Evolutionary conservation across 73 alveolate genomes (phyloP), one percentile per base, ranked within the genome.

Genomic region (Paramecium bursaria): DNA sequence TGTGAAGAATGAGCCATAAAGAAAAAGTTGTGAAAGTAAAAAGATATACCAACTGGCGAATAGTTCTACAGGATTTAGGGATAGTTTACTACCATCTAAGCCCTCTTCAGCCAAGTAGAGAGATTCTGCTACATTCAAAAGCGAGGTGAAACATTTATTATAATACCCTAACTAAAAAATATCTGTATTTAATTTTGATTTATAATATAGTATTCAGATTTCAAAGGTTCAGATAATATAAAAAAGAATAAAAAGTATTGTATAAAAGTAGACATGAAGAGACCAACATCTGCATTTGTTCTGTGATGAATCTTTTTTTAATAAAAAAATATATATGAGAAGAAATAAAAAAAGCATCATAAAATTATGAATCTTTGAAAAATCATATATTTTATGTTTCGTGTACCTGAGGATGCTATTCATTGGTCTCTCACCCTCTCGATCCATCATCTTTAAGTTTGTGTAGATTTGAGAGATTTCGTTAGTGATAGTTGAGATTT

Each of bases 221-320:
- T 30, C 33, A 57, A 57, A 14, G 76, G 76, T 4, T 10, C 51
- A 30, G 76, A 57, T 4, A 57, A 57, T n/a, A 57, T 57, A 7
- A 57, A 57, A 15, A 57, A 57, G 19, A 30, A 48, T 30, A 57
- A 23, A 26, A 57, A 57, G 26, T 50, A 14, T 30, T 57, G 76
- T 2, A 19, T 57, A 2, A 57, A 57, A 57, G 33, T 57, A 50
- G 76, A 57, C 33, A 50, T 57, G 14, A 48, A 48, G 1, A 57
- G 76, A 57, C 76, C 76, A 3, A 57, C 33, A 27, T 57, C 76
- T 11, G 76, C 76, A 57, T 57, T 57, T 57, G 76, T 50, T 13
- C 33, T 57, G 15, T 57, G n/a, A n/a, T n/a, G n/a, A n/a, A n/a
- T n/a, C n/a, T n/a, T n/a, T n/a, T n/a, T n/a, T n/a, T n/a, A n/a